These are phyloP conservation scores for Neurospora sp. DNA, from an alignment of 495 filamentous ascomycete genomes.

Conservation along the genomic window DNA sequence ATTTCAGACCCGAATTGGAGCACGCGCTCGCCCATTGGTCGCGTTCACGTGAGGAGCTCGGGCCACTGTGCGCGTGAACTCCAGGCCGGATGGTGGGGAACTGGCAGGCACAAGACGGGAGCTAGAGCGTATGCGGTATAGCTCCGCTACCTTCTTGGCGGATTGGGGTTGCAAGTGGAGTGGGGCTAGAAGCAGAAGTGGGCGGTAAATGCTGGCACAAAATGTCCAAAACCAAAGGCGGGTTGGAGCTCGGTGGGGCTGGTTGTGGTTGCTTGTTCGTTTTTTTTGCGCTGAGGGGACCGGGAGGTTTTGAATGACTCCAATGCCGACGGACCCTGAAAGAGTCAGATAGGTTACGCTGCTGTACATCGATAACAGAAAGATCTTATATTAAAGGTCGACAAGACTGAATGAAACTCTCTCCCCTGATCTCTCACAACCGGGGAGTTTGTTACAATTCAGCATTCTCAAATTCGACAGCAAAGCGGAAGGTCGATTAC, in stretches of 20 bases:
- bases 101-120: background rate
- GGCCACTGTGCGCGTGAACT: background rate
- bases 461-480: background rate
- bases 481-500: background rate
- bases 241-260: background rate
- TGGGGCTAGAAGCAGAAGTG: background rate
- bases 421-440: background rate
- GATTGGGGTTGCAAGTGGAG: background rate
- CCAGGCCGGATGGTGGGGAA: background rate
- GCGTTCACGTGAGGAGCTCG: constrained; percentile 15
- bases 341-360: background rate
- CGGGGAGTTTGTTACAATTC: background rate
- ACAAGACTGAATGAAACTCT: background rate
- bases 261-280: background rate
- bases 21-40: constrained; percentile 2
- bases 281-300: background rate
- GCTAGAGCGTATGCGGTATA: background rate
- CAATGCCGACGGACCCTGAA: background rate
- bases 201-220: constrained; percentile 12
- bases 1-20: constrained; percentile 9
- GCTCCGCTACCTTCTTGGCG: background rate
- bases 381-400: background rate
- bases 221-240: background rate
- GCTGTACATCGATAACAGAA: background rate
- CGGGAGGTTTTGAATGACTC: background rate